phyloP scores from a whole-genome alignment of 2,329 filamentous ascomycete genomes.

The Pseudopyricularia javanii region DNA sequence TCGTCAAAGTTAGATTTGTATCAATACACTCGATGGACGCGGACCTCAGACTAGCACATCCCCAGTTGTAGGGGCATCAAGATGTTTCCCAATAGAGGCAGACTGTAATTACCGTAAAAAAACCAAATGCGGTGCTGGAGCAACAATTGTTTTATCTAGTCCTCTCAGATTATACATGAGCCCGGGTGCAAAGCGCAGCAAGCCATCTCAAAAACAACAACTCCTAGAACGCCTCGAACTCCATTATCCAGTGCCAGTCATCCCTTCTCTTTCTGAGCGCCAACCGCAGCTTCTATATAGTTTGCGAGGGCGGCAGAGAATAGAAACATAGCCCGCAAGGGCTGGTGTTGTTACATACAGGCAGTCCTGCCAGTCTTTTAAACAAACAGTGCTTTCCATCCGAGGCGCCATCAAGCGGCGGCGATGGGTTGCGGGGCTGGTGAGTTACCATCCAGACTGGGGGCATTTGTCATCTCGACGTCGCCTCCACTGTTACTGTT shows the following conservation, averaged over 20 bases:
- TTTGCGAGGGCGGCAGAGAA: not conserved
- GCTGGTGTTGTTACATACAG: not conserved
- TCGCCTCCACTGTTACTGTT: constrained; percentile 26
- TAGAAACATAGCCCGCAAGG: not conserved
- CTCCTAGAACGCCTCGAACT: not conserved
- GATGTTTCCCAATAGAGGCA: no score
- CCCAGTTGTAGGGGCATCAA: no score
- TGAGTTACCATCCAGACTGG: constrained; percentile 39
- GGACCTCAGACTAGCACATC: no score
- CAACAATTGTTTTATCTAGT: no score
- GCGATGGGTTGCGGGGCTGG: constrained; percentile 35
- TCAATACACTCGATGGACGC: no score
- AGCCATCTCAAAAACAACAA: not conserved
- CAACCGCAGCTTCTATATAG: not conserved
- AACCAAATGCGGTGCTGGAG: no score
- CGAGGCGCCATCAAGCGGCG: constrained; percentile 22
- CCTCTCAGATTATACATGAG: not conserved
- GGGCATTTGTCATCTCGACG: constrained; percentile 38
- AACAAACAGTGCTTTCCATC: not conserved
- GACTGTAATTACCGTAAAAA: no score
- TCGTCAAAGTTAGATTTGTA: no score
- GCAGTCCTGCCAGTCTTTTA: not conserved
- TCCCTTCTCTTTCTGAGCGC: not conserved
- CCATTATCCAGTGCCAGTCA: not conserved
- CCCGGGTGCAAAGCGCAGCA: not conserved